Conservation (phyloP, 352 stramenopile species). For the Phytopythium litorale region DNA sequence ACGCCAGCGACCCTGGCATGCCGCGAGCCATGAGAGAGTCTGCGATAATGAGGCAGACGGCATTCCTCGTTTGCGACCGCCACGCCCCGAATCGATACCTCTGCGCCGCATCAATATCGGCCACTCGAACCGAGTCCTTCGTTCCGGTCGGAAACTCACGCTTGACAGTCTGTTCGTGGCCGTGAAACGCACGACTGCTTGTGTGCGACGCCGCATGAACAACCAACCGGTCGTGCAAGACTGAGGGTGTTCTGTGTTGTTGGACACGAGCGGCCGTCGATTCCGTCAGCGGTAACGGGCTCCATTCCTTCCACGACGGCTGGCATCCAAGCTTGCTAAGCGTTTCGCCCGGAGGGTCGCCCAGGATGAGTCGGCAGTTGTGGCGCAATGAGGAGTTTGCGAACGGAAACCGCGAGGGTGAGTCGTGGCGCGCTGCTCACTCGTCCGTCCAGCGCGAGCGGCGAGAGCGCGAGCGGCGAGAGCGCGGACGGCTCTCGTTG, state of each 20-base stretch:
- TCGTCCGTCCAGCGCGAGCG: background rate
- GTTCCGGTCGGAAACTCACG: background rate
- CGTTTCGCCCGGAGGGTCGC: background rate
- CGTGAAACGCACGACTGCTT: background rate
- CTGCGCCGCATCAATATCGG: too few relatives aligned
- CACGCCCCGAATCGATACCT: too few relatives aligned
- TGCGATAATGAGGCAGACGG: too few relatives aligned
- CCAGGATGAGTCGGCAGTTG: background rate
- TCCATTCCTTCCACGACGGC: background rate
- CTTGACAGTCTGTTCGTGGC: background rate
- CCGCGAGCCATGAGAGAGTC: too few relatives aligned
- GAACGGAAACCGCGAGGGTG: background rate
- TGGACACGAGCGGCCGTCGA: background rate
- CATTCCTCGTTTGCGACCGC: too few relatives aligned
- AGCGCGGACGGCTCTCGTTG: background rate
- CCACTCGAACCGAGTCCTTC: too few relatives aligned
- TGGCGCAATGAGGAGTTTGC: background rate
- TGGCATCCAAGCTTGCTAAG: background rate
- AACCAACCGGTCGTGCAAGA: too few relatives aligned
- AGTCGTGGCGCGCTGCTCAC: background rate
- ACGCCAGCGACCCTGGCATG: too few relatives aligned
- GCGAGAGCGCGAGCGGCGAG: background rate
- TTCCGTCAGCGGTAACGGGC: background rate
- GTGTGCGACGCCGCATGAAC: too few relatives aligned
- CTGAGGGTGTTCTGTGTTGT: too few relatives aligned